phyloP scores from a whole-genome alignment of 1,284 basidiomycete species.

The Leccinum fuscescens region DNA sequence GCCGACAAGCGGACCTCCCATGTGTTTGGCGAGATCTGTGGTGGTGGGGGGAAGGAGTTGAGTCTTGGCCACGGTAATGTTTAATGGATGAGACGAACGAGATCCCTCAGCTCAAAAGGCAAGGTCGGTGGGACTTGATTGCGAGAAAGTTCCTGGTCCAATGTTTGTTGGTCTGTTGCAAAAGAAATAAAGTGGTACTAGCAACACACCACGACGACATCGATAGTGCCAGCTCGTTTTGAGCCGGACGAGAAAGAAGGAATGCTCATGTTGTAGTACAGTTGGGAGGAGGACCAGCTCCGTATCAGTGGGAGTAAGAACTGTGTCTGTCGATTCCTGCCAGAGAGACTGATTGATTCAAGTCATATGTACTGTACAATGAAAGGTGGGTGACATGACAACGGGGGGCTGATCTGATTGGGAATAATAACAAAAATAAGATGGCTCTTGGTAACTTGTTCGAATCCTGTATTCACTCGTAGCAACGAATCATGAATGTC shows the following conservation, averaged over 20 bases:
- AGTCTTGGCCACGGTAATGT: not conserved
- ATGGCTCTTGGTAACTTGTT: not conserved
- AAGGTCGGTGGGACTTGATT: slow-evolving; percentile 30
- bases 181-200: not conserved
- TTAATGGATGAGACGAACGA: slow-evolving; percentile 22
- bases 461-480: not conserved
- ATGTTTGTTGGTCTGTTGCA: slow-evolving; percentile 2
- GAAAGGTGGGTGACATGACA: slow-evolving; percentile 18
- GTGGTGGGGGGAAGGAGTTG: not conserved
- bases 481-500: not conserved
- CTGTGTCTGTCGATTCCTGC: not conserved
- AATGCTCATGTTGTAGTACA: slow-evolving; percentile 10
- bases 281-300: slow-evolving; percentile 23
- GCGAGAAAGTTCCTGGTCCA: slow-evolving; percentile 34
- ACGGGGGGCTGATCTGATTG: slow-evolving; percentile 5
- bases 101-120: slow-evolving; percentile 36
- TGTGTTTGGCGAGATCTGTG: slow-evolving; percentile 43
- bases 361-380: not conserved
- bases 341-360: not conserved
- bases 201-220: slow-evolving; percentile 29
- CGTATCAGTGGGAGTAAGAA: not conserved
- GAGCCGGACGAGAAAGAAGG: slow-evolving; percentile 1
- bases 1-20: slow-evolving; percentile 46
- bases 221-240: slow-evolving; percentile 16
- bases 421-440: not conserved